Percentiles rank a stretch among this genome's conserved stretches.
Conservation (phyloP, 2,329 filamentous ascomycete species). For the Apiospora arundinis region DNA sequence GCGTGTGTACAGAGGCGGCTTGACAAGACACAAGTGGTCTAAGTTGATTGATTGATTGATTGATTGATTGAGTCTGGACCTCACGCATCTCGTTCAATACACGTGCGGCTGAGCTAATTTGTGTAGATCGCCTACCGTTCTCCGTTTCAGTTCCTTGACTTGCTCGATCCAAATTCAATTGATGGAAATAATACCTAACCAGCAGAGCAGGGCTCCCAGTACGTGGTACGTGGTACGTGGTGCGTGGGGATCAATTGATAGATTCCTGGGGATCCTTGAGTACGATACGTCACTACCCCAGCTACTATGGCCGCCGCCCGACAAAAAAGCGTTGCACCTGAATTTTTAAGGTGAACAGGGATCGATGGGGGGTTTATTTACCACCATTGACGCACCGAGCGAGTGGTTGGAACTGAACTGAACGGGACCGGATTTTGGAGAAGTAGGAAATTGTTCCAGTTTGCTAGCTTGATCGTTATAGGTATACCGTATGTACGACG, state of each 20-base stretch:
- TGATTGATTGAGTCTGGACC: neutral
- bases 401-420: neutral
- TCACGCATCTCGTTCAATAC: neutral
- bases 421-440: neutral
- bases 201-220: neutral
- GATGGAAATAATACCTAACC: neutral
- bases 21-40: constrained; percentile 12
- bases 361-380: neutral
- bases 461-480: neutral
- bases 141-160: neutral
- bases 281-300: constrained; percentile 12
- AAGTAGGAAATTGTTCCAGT: neutral
- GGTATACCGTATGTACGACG: neutral
- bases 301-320: neutral
- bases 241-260: neutral
- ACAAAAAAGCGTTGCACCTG: neutral
- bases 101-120: constrained; percentile 7
- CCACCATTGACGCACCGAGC: too few species aligned
- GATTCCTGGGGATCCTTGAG: neutral
- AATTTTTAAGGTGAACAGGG: neutral
- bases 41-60: neutral
- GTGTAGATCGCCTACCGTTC: neutral
- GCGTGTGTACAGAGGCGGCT: neutral
- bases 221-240: too few species aligned
- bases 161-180: constrained; percentile 4